Conservation (phyloP, 805 yeast species). For the Metschnikowia vanudenii region DNA sequence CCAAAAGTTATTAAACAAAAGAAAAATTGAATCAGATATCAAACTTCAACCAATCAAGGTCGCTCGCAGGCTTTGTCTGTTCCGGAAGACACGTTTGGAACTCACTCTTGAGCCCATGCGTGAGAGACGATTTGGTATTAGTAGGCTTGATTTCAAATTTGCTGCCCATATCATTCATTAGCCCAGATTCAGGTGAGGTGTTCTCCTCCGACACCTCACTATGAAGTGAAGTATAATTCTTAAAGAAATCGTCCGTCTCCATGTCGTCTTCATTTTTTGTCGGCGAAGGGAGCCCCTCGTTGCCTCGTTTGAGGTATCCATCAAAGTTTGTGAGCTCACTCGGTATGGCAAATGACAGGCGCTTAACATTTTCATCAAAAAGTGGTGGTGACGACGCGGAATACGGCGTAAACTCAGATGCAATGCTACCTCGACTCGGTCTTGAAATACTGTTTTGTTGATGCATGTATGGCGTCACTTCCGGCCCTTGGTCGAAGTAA, state of each 20-base stretch:
- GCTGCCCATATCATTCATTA: slow-evolving; percentile 14
- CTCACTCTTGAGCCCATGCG: slow-evolving; percentile 19
- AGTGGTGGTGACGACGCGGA: slow-evolving; percentile 17
- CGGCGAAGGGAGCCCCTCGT: slow-evolving; percentile 12
- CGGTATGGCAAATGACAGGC: slow-evolving; percentile 15
- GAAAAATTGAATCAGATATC: slow-evolving; percentile 27
- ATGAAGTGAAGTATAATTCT: slow-evolving; percentile 24
- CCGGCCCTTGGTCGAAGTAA: slow-evolving; percentile 10
- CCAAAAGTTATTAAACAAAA: not conserved
- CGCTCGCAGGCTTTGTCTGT: slow-evolving; percentile 19
- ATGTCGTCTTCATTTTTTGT: slow-evolving; percentile 18
- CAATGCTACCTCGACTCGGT: slow-evolving; percentile 10
- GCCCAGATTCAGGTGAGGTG: slow-evolving; percentile 12
- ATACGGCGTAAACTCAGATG: slow-evolving; percentile 11
- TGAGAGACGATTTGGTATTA: slow-evolving; percentile 16
- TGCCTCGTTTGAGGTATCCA: slow-evolving; percentile 1
- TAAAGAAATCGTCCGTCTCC: slow-evolving; percentile 24
- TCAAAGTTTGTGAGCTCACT: slow-evolving; percentile 11
- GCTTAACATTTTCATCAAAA: slow-evolving; percentile 5
- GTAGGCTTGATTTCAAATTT: slow-evolving; percentile 18
- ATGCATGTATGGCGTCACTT: slow-evolving; percentile 4
- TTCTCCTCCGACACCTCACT: slow-evolving; percentile 18
- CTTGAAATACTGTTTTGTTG: slow-evolving; percentile 10
- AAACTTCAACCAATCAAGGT: slow-evolving; percentile 35
- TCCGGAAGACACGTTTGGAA: not conserved